Conservation (phyloP, 305 asterid species). For the Solanum hybrid region DNA sequence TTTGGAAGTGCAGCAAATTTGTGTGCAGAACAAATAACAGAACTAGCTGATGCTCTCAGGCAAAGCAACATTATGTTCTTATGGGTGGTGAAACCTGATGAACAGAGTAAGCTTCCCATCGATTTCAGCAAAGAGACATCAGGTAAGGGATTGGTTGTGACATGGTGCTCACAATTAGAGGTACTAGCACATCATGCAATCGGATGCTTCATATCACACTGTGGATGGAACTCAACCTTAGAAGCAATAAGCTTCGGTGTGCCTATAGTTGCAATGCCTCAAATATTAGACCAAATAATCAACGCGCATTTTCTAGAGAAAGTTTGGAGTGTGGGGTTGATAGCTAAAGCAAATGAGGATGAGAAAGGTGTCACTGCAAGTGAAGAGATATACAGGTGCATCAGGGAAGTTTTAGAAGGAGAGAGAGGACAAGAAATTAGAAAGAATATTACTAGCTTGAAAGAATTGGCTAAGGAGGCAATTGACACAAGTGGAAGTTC, state of each 20-base stretch:
- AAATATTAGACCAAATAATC: constrained; percentile 40
- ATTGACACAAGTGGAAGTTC: constrained; percentile 36
- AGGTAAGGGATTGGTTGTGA: constrained; percentile 30
- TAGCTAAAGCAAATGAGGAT: constrained; percentile 17
- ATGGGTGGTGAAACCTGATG: constrained; percentile 51
- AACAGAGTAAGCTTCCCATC: constrained; percentile 29
- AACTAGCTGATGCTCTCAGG: constrained; percentile 31
- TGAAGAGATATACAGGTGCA: constrained; percentile 25
- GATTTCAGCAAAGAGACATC: constrained; percentile 15
- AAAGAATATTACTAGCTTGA: constrained; percentile 22
- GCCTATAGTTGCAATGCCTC: constrained; percentile 47
- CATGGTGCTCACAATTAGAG: constrained; percentile 46
- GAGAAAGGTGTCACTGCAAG: constrained; percentile 10
- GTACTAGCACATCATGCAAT: constrained; percentile 37
- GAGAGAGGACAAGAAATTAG: constrained; percentile 18
- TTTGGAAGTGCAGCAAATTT: constrained; percentile 41
- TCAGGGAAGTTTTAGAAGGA: constrained; percentile 21
- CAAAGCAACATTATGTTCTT: constrained; percentile 23
- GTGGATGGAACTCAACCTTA: constrained; percentile 54
- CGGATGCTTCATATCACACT: constrained; percentile 45
- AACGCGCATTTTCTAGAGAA: constrained; percentile 41
- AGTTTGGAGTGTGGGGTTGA: constrained; percentile 33
- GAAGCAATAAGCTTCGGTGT: constrained; percentile 46
- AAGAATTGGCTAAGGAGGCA: constrained; percentile 32
- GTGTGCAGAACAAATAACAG: constrained; percentile 27